Evolutionary conservation across 257 asterid genomes (phyloP), one percentile per base, ranked within the genome.

Genomic region (Plantago major): DNA sequence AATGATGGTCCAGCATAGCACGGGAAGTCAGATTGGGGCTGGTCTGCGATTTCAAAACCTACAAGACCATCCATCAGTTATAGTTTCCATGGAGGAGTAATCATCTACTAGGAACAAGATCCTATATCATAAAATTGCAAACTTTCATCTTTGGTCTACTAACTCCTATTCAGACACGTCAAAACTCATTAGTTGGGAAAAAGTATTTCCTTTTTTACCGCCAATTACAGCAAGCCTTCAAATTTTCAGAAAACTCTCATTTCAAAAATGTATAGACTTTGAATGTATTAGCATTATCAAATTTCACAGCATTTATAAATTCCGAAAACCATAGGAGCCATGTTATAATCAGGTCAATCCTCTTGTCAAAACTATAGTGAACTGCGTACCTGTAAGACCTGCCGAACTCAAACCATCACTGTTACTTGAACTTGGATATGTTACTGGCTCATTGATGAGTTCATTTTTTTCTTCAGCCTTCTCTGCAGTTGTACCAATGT

Each of bases 351-450:
- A n/a, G 11, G 55, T 8, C 37, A 52, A 10, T 52, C n/a, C 57
- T 52, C 57, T 52, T 52, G 22, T 19, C 6, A 13, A 57, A 58
- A 47, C 15, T 18, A 38, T 17, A 33, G 9, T 40, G 43, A 48
- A 42, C 33, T 22, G n/a, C 47, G 38, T 61, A 84, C 95, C 94
- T 78, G 77, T 73, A 2, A 69, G 66, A 54, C 71, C 75, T 64
- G 69, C 74, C 0, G 84, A 78, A 64, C 70, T 71, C 42, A 49
- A 71, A 70, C 54, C 78, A 53, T 78, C 78, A 48, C 73, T 66
- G 28, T 68, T 67, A 65, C 56, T 73, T 44, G 67, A 75, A 50
- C 76, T 73, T 53, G 22, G 73, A 46, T 66, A 67, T 22, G 58
- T 66, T 19, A 47, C 55, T 26, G 74, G 65, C 50, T 57, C 67